Evolutionary conservation across 78 protist species (phyloP).

Genomic region (Emiliania huxleyi): DNA sequence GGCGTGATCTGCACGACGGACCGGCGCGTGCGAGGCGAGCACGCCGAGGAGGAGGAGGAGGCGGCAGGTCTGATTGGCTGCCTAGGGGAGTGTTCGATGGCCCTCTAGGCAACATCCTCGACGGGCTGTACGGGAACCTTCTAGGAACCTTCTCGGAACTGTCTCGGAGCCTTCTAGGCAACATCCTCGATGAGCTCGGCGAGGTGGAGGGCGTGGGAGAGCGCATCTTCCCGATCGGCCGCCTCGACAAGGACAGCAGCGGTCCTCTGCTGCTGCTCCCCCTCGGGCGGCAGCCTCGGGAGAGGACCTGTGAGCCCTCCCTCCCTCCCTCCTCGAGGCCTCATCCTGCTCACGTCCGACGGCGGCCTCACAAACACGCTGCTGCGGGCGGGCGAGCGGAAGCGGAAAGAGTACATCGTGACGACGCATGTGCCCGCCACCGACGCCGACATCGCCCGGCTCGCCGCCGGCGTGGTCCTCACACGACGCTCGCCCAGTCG

Average conservation of each 20-base stretch:
- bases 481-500: neutral
- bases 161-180: neutral
- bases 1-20: slow-evolving; percentile 14
- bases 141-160: too few relatives aligned
- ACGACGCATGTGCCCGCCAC: neutral
- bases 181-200: neutral
- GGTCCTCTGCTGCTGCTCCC: too few relatives aligned
- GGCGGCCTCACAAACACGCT: neutral
- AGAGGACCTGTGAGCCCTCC: too few relatives aligned
- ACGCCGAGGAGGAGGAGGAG: neutral
- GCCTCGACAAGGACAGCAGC: neutral
- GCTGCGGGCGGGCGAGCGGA: neutral
- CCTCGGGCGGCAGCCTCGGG: too few relatives aligned
- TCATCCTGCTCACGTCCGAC: slow-evolving; percentile 17
- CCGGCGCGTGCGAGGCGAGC: neutral
- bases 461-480: neutral
- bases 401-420: slow-evolving; percentile 11
- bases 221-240: neutral
- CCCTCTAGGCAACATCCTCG: neutral
- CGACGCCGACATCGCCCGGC: neutral
- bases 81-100: too few relatives aligned
- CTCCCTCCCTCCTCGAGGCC: too few relatives aligned
- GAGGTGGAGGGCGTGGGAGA: neutral
- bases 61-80: neutral
- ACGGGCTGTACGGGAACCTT: too few relatives aligned